A percentile compares a stretch with the other conserved stretches of the same genome.
phyloP scores from a whole-genome alignment of 345 rosid genomes.

The Camelina sativa region DNA sequence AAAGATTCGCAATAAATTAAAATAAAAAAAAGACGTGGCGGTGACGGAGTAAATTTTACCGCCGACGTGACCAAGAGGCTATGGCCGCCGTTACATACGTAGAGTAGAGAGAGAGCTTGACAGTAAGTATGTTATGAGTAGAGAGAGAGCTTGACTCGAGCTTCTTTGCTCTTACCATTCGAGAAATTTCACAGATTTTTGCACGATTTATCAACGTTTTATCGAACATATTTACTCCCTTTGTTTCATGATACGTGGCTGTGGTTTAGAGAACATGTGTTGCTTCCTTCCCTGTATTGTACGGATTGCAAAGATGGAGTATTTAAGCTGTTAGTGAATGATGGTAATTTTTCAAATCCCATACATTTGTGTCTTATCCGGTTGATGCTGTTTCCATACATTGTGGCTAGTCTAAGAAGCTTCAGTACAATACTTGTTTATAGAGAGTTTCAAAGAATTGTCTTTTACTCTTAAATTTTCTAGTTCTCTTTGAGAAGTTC shows the following conservation, averaged over 20 bases:
- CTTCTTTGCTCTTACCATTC: too few relatives aligned
- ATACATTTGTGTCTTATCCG: background rate
- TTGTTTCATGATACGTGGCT: too few relatives aligned
- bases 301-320: background rate
- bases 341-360: background rate
- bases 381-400: background rate
- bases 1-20: background rate
- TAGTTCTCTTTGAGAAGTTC: too few relatives aligned
- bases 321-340: background rate
- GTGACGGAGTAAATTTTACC: background rate
- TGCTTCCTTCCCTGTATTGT: background rate
- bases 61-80: conserved; percentile 7
- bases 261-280: background rate
- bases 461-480: background rate
- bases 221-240: too few relatives aligned
- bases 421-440: background rate
- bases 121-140: background rate
- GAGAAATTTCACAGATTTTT: too few relatives aligned
- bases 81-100: background rate
- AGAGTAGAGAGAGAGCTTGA: background rate
- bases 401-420: background rate
- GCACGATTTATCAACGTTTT: too few relatives aligned
- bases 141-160: too few relatives aligned
- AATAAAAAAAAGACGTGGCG: background rate
- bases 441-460: background rate